Percentiles rank a stretch among this genome's conserved stretches.
phyloP scores from a whole-genome alignment of 352 stramenopile genomes.

The Globisporangium okanoganense region DNA sequence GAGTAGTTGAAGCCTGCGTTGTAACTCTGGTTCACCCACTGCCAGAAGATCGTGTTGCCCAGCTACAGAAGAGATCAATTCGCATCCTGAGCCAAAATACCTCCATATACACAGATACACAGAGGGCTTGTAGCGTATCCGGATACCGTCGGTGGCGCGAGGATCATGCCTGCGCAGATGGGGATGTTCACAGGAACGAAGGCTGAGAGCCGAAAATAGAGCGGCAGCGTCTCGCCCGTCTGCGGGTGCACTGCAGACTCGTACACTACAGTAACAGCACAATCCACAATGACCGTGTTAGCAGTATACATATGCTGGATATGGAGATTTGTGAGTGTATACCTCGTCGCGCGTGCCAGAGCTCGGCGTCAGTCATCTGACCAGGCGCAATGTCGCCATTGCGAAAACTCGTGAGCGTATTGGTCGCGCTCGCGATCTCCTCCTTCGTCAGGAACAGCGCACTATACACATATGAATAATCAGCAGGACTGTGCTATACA shows the following conservation, averaged over 20 bases:
- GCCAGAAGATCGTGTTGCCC: constrained; percentile 83
- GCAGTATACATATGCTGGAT: background rate
- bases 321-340: background rate
- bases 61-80: constrained; percentile 22
- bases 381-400: constrained; percentile 37
- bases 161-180: constrained; percentile 84
- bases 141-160: constrained; percentile 64
- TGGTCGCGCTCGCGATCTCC: constrained; percentile 53
- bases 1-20: constrained; percentile 89
- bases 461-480: constrained; percentile 21
- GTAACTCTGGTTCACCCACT: constrained; percentile 90
- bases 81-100: background rate
- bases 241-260: constrained; percentile 81
- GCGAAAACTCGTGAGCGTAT: constrained; percentile 55
- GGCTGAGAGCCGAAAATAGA: constrained; percentile 67
- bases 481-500: background rate
- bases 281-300: background rate
- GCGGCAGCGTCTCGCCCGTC: constrained; percentile 70
- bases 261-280: constrained; percentile 31
- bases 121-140: background rate
- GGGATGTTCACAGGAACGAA: constrained; percentile 88
- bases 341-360: constrained; percentile 77
- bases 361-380: constrained; percentile 54
- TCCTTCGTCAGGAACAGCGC: constrained; percentile 65
- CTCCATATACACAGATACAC: background rate